Evolutionary conservation across 2,329 filamentous ascomycete genomes (phyloP).

Genomic region (Colletotrichum abscissum): DNA sequence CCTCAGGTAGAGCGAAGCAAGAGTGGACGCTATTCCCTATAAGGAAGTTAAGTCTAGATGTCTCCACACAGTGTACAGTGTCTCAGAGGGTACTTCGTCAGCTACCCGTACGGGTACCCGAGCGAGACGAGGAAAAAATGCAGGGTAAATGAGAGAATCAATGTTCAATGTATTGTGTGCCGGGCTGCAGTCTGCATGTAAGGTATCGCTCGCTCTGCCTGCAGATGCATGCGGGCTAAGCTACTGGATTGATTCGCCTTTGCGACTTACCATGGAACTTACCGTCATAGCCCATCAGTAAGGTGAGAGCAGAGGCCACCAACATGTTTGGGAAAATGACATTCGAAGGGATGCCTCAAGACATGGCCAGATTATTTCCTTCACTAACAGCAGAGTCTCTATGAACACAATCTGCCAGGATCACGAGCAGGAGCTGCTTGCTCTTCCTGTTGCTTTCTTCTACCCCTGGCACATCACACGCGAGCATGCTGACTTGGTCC

Average conservation of each 20-base stretch:
- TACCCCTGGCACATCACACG: not conserved
- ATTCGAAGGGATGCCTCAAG: constrained; percentile 9
- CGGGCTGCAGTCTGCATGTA: not conserved
- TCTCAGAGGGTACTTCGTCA: constrained; percentile 15
- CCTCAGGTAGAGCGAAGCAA: not conserved
- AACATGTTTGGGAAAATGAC: not conserved
- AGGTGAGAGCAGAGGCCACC: constrained; percentile 6
- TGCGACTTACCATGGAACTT: not conserved
- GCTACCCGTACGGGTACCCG: constrained; percentile 22
- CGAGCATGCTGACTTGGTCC: not conserved
- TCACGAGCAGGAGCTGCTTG: not conserved
- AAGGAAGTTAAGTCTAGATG: constrained; percentile 4
- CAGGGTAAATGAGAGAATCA: constrained; percentile 17
- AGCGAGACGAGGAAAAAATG: constrained; percentile 20
- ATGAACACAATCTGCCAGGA: not conserved
- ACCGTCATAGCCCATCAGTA: not conserved
- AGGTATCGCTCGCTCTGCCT: not conserved
- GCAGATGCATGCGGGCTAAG: not conserved
- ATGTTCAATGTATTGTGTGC: constrained; percentile 18
- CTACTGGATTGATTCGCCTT: not conserved
- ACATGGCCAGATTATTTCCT: not conserved
- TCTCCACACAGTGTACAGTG: constrained; percentile 15
- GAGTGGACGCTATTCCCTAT: constrained; percentile 8
- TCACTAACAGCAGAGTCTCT: constrained; percentile 8
- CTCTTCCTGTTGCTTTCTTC: not conserved